These are phyloP conservation scores for Tothia fuscella DNA, from an alignment of 2,329 filamentous ascomycete species.

Conservation along the genomic window DNA sequence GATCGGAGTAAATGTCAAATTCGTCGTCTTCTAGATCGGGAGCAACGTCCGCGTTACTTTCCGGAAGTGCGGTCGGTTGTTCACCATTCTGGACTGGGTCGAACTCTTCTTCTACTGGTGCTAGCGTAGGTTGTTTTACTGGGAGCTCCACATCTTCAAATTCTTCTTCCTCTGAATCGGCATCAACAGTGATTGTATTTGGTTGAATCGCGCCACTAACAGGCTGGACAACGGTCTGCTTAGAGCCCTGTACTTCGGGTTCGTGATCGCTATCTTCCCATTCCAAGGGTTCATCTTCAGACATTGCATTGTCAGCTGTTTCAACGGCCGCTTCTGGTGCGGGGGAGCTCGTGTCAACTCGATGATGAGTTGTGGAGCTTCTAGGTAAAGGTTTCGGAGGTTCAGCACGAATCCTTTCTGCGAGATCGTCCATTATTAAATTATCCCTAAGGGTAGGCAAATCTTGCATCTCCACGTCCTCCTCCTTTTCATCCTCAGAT, in stretches of 20 bases:
- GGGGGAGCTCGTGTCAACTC: no score
- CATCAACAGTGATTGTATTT: neutral
- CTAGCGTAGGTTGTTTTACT: neutral
- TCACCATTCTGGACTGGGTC: neutral
- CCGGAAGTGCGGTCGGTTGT: neutral
- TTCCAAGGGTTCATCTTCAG: constrained; percentile 31
- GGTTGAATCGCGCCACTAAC: neutral
- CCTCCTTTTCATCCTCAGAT: constrained; percentile 40
- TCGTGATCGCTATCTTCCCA: constrained; percentile 44
- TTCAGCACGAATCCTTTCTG: neutral
- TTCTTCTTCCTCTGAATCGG: constrained; percentile 22
- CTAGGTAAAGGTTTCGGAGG: neutral
- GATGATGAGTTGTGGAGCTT: neutral
- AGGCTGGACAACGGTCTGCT: neutral
- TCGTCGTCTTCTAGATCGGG: no score
- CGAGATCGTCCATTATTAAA: neutral
- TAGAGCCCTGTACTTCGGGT: constrained; percentile 2
- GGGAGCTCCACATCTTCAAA: constrained; percentile 26
- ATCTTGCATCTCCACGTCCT: neutral
- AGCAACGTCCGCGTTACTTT: neutral
- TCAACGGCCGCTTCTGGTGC: neutral
- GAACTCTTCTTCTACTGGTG: neutral
- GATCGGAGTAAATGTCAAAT: constrained; percentile 72
- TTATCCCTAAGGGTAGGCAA: no score
- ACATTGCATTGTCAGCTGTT: constrained; percentile 6